These are phyloP conservation scores for Paramyrothecium sp. DNA, from an alignment of 2,329 filamentous ascomycete species.

Conservation along the genomic window DNA sequence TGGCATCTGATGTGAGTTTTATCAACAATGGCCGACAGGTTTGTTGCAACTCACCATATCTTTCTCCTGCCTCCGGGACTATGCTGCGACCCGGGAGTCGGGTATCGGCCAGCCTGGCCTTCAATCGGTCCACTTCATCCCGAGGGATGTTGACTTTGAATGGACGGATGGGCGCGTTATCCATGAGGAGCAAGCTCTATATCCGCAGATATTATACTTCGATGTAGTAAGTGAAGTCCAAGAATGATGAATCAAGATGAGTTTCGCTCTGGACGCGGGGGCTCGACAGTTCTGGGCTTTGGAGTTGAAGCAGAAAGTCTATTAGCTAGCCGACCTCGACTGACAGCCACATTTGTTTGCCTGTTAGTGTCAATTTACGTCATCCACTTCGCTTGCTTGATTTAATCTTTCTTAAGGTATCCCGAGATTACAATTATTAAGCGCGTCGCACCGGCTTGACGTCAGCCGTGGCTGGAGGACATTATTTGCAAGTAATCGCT, in stretches of 20 bases:
- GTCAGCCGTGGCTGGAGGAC: too few relatives aligned
- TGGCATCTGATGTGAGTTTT: background rate
- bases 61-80: slow-evolving; percentile 10
- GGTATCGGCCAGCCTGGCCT: slow-evolving; percentile 8
- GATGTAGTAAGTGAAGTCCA: background rate
- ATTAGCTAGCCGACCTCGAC: too few relatives aligned
- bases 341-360: too few relatives aligned
- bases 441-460: too few relatives aligned
- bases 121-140: slow-evolving; percentile 9
- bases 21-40: background rate
- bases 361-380: too few relatives aligned
- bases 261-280: too few relatives aligned
- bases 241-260: background rate
- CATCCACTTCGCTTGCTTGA: too few relatives aligned
- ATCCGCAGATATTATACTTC: background rate
- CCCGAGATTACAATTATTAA: too few relatives aligned
- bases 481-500: background rate
- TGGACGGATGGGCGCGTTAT: background rate
- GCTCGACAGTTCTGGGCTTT: too few relatives aligned
- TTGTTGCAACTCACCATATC: slow-evolving; percentile 7
- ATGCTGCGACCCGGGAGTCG: slow-evolving; percentile 7
- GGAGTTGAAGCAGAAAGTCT: too few relatives aligned
- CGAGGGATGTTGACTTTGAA: slow-evolving; percentile 7
- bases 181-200: background rate
- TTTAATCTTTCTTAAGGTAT: too few relatives aligned